A percentile compares a stretch with the other conserved stretches of the same genome.
These are phyloP conservation scores for Talaromyces albobiverticillius DNA, from an alignment of 2,329 filamentous ascomycete species.

Conservation along the genomic window DNA sequence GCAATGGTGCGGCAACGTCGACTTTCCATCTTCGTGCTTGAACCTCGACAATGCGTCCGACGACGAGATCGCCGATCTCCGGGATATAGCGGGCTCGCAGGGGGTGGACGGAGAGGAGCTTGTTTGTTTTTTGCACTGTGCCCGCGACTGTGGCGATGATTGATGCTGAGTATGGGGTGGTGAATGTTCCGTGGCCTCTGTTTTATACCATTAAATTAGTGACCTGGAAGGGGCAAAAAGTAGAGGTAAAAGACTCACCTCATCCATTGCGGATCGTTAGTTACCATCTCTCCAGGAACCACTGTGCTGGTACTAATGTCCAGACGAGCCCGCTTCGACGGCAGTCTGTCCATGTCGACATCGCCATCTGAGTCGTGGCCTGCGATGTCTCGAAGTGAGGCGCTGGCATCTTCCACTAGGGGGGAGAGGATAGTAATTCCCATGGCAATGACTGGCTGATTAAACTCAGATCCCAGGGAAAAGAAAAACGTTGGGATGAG, in stretches of 20 bases:
- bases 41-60: constrained; percentile 93
- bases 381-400: constrained; percentile 44
- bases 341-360: constrained; percentile 29
- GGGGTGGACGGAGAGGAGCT: constrained; percentile 86
- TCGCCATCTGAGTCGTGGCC: constrained; percentile 46
- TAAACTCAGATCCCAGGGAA: too few relatives aligned
- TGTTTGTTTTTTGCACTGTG: constrained; percentile 90
- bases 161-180: constrained; percentile 56
- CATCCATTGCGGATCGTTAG: constrained; percentile 96
- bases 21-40: constrained; percentile 92
- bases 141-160: constrained; percentile 91
- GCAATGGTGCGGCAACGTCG: constrained; percentile 82
- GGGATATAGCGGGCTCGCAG: constrained; percentile 90
- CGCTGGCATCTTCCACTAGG: constrained; percentile 31
- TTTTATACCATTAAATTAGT: background rate
- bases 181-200: constrained; percentile 90
- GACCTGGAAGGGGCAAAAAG: background rate
- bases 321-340: constrained; percentile 28
- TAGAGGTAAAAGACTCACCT: constrained; percentile 31
- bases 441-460: constrained; percentile 40
- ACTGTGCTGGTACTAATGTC: constrained; percentile 56
- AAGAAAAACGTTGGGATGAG: background rate
- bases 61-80: constrained; percentile 92
- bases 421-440: constrained; percentile 60
- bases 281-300: constrained; percentile 85